Evolutionary conservation across 108 stramenopile species (phyloP).

Genomic region (Conticribra weissflogii): DNA sequence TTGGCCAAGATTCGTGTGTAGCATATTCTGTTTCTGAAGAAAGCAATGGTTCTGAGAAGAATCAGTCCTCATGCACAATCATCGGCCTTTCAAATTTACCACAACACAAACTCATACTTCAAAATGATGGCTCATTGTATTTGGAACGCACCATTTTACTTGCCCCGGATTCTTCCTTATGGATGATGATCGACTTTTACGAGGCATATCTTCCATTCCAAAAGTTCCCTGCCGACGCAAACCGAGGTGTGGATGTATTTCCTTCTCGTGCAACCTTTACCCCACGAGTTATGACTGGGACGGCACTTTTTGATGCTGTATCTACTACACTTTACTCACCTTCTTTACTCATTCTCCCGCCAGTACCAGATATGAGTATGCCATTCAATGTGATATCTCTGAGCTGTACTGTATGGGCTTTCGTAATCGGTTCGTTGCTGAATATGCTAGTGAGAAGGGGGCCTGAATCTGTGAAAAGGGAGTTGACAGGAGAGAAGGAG

Average conservation of each 20-base stretch:
- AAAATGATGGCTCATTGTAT: constrained; percentile 38
- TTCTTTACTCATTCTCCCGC: constrained; percentile 70
- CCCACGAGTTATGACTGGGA: constrained; percentile 1
- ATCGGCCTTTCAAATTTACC: constrained; percentile 28
- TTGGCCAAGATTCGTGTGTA: constrained; percentile 3
- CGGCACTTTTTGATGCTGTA: background rate
- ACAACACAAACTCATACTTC: constrained; percentile 23
- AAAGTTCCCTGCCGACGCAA: constrained; percentile 84
- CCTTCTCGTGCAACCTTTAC: constrained; percentile 62
- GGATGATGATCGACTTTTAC: constrained; percentile 66
- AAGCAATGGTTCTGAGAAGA: no score
- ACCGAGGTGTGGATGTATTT: constrained; percentile 75
- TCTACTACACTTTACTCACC: constrained; percentile 61
- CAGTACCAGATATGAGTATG: constrained; percentile 94
- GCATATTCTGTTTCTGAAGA: background rate
- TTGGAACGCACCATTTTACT: constrained; percentile 29
- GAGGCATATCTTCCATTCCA: constrained; percentile 75
- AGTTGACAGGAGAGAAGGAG: constrained; percentile 50
- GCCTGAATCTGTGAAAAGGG: constrained; percentile 62
- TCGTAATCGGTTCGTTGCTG: constrained; percentile 82
- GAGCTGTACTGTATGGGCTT: constrained; percentile 86
- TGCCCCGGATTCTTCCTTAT: constrained; percentile 51
- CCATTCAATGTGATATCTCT: constrained; percentile 94
- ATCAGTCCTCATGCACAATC: background rate
- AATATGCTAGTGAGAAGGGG: constrained; percentile 78